These are phyloP conservation scores for Protea cynaroides DNA, from an alignment of 164 flowering plant genomes.

Conservation along the genomic window DNA sequence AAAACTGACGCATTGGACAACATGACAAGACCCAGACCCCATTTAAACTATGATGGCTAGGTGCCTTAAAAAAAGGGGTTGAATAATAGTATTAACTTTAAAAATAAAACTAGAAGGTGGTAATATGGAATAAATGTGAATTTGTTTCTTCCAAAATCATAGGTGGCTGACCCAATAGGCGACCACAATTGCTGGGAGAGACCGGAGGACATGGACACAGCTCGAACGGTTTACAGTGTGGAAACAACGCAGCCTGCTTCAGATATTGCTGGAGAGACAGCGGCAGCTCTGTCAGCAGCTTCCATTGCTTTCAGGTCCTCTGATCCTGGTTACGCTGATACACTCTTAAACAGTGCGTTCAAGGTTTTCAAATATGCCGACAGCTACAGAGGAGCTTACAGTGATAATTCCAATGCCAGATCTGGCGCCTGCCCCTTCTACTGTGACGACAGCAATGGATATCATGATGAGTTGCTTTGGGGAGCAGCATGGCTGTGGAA, in stretches of 20 bases:
- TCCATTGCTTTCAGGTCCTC: constrained; percentile 74
- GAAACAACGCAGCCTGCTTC: constrained; percentile 79
- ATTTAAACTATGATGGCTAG: too few relatives aligned
- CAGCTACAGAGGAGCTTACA: constrained; percentile 82
- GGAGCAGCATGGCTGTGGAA: constrained; percentile 96
- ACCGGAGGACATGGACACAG: constrained; percentile 97
- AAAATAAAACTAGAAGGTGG: too few relatives aligned
- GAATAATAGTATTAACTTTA: too few relatives aligned
- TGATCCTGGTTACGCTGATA: constrained; percentile 72
- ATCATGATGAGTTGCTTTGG: constrained; percentile 98
- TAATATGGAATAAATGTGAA: too few relatives aligned
- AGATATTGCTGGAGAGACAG: constrained; percentile 91
- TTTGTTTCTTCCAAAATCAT: not conserved
- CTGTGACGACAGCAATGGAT: constrained; percentile 88
- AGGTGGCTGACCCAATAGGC: constrained; percentile 82
- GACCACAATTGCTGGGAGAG: constrained; percentile 98
- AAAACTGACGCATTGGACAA: too few relatives aligned
- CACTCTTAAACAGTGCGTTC: constrained; percentile 48
- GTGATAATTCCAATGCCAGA: constrained; percentile 63
- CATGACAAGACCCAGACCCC: too few relatives aligned
- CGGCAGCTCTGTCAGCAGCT: constrained; percentile 89
- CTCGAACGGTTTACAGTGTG: constrained; percentile 69
- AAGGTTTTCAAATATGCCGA: constrained; percentile 69
- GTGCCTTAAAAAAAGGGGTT: too few relatives aligned
- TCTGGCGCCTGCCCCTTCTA: constrained; percentile 88